These are phyloP conservation scores for Candida endomychidarum DNA, from an alignment of 805 yeast genomes.

Conservation along the genomic window DNA sequence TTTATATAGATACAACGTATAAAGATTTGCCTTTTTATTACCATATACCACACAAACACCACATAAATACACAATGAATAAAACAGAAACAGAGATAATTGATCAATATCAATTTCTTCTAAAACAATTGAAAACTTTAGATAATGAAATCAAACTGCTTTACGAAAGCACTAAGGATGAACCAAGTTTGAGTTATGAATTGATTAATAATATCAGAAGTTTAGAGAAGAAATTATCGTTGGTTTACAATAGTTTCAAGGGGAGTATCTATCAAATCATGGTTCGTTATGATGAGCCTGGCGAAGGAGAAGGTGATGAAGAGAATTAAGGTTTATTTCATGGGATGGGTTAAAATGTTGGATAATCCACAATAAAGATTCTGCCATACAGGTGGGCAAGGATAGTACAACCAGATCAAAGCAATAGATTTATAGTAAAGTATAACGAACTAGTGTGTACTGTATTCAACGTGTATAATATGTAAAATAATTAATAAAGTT, in stretches of 20 bases:
- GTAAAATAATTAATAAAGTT: too few species aligned
- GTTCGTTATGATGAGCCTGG: constrained; percentile 44
- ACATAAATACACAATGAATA: neutral
- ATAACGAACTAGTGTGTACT: too few species aligned
- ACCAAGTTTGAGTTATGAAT: constrained; percentile 21
- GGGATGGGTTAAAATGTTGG: too few species aligned
- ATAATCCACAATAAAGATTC: too few species aligned
- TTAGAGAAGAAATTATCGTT: constrained; percentile 64
- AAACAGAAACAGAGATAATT: constrained; percentile 34
- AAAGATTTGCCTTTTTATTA: too few species aligned
- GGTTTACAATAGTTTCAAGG: constrained; percentile 65
- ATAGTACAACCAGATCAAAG: too few species aligned
- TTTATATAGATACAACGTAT: neutral
- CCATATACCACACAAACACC: neutral
- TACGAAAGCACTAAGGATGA: neutral
- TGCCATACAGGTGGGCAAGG: too few species aligned
- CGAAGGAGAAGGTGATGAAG: too few species aligned
- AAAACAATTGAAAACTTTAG: constrained; percentile 28
- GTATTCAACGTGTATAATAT: too few species aligned
- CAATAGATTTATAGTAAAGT: too few species aligned
- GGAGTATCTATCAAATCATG: constrained; percentile 67
- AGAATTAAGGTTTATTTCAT: too few species aligned
- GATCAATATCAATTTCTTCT: constrained; percentile 40
- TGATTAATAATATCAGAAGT: constrained; percentile 51
- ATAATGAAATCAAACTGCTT: constrained; percentile 26